Conservation (phyloP, 83 land plant genomes). For the Isoetes engelmannii region DNA sequence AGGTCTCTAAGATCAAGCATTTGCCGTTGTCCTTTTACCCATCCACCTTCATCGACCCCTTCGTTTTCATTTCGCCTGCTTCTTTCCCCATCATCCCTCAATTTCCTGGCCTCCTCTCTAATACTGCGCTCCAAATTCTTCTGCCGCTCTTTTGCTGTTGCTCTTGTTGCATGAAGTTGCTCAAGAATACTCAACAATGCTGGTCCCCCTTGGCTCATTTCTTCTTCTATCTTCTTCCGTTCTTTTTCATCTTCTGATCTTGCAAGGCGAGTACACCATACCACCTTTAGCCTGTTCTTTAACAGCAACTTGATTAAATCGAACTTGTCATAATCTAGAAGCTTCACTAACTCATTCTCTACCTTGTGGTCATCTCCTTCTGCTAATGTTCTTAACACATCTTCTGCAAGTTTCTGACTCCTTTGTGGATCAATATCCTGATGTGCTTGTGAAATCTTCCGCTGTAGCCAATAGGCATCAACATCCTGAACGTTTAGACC, state of each 20-base stretch:
- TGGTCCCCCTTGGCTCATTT: slow-evolving; percentile 60
- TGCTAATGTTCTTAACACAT: slow-evolving; percentile 40
- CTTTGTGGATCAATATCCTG: slow-evolving; percentile 79
- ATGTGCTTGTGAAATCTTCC: slow-evolving; percentile 82
- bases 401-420: slow-evolving; percentile 82
- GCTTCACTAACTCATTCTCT: slow-evolving; percentile 61
- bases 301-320: slow-evolving; percentile 71
- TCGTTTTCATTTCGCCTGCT: slow-evolving; percentile 49
- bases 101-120: slow-evolving; percentile 78
- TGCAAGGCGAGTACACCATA: slow-evolving; percentile 91
- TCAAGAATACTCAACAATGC: slow-evolving; percentile 62
- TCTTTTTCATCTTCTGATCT: slow-evolving; percentile 80
- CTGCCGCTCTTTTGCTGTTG: slow-evolving; percentile 87
- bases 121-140: slow-evolving; percentile 84
- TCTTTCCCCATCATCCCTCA: slow-evolving; percentile 68
- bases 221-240: slow-evolving; percentile 77
- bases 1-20: slow-evolving; percentile 68
- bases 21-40: slow-evolving; percentile 77
- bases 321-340: slow-evolving; percentile 78
- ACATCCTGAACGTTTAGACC: slow-evolving; percentile 85
- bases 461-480: slow-evolving; percentile 96
- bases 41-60: slow-evolving; percentile 40
- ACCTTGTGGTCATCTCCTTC: slow-evolving; percentile 86
- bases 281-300: slow-evolving; percentile 73
- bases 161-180: slow-evolving; percentile 93